Evolutionary conservation across 78 protist genomes (phyloP).

Genomic region (Dictyostelium brefeldianum): DNA sequence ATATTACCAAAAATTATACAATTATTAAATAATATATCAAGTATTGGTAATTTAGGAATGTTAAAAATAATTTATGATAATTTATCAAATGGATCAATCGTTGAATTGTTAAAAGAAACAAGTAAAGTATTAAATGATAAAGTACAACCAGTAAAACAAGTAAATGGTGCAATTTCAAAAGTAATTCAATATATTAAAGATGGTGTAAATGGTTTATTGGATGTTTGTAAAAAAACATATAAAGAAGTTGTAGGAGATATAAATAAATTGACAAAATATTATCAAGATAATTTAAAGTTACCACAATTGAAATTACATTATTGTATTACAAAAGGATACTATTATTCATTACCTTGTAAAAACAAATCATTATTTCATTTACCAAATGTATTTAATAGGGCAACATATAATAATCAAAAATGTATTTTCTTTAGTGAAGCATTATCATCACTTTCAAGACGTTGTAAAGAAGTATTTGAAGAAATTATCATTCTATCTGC

Average conservation of each 20-base stretch:
- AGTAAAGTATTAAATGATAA: not conserved
- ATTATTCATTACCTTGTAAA: slow-evolving; percentile 35
- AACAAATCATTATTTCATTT: slow-evolving; percentile 47
- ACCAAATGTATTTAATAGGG: slow-evolving; percentile 27
- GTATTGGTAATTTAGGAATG: slow-evolving; percentile 3
- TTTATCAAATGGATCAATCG: not conserved
- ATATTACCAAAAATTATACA: slow-evolving; percentile 31
- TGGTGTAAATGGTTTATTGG: slow-evolving; percentile 75
- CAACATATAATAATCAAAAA: not conserved
- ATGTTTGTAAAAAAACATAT: slow-evolving; percentile 79
- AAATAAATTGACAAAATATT: slow-evolving; percentile 34
- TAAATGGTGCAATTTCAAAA: not conserved
- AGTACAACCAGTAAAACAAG: not conserved
- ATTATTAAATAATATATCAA: not conserved
- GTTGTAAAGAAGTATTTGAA: slow-evolving; percentile 68
- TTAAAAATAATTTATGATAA: slow-evolving; percentile 14
- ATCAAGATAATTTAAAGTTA: slow-evolving; percentile 57
- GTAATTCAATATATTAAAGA: slow-evolving; percentile 44
- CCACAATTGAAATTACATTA: slow-evolving; percentile 31
- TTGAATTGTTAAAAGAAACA: not conserved
- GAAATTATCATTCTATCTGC: slow-evolving; percentile 40
- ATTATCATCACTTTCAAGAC: slow-evolving; percentile 32
- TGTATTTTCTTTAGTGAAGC: slow-evolving; percentile 40
- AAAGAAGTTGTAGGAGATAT: slow-evolving; percentile 53
- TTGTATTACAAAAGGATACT: slow-evolving; percentile 24